Base-by-base conservation (phyloP, 2,329 filamentous ascomycete genomes). In the Akanthomyces uredinophilus region DNA sequence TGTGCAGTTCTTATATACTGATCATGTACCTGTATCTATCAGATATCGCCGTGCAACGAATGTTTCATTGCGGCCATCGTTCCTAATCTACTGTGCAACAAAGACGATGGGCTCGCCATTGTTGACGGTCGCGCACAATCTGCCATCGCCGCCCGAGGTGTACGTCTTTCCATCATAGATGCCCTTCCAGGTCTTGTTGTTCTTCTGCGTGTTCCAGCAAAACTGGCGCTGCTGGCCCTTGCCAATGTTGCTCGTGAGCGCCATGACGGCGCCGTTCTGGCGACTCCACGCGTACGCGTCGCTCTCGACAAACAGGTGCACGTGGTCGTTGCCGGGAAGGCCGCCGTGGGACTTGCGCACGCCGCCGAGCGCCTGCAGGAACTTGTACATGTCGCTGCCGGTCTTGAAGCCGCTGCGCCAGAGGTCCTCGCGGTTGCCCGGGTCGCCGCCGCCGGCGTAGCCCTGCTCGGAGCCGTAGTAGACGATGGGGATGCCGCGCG, bases 401-500 rank as follows among this genome's bases (percentile, higher is more conserved):
- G 75, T 81, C 64, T 76, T 68, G 70, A 81, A 87, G 7, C 72
- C 73, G 13, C 80, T 82, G 13, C 79, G 71, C 85, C 85, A 87
- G 47, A 83, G 75, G 8, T 84, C 82, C 68, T 87, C 83, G n/a
- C 84, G 81, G 67, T 82, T 81, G 56, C 77, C 78, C 0, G 78
- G 73, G 10, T 83, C 83, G 51, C 73, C 73, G 43, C 71, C 76
- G n/a, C 76, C 77, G 2, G 75, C 70, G 69, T 80, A 85, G 64
- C 81, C 83, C 68, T 89, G 86, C 71, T 89, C 87, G 64, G 86
- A 83, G 32, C 86, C 87, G 66, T 87, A 81, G 72, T 88, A 89
- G 39, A 88, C 78, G 61, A 87, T 84, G 1, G 86, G 85, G 44
- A 88, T 83, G 22, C 86, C 86, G 60, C 87, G 78, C 2, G 76